phyloP scores from a whole-genome alignment of 2,329 filamentous ascomycete genomes.

The Nemania sp. region DNA sequence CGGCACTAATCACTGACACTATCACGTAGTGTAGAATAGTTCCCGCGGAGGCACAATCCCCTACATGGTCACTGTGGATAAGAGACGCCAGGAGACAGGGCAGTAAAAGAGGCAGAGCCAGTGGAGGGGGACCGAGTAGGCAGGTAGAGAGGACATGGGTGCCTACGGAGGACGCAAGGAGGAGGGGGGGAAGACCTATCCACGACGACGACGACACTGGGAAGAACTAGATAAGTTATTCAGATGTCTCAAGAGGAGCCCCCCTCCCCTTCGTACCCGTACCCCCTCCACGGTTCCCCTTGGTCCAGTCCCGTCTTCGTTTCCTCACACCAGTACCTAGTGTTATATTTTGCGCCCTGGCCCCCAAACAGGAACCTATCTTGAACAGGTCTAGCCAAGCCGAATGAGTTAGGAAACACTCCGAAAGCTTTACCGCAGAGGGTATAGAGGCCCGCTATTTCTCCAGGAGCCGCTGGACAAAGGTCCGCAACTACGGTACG shows the following conservation, averaged over 20 bases:
- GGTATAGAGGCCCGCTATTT: constrained; percentile 48
- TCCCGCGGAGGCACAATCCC: constrained; percentile 31
- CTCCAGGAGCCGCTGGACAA: constrained; percentile 53
- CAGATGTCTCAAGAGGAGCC: constrained; percentile 38
- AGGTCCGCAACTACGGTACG: constrained; percentile 44
- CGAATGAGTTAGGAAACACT: constrained; percentile 53
- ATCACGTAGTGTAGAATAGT: constrained; percentile 31
- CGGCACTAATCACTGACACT: constrained; percentile 31
- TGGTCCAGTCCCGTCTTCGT: background rate
- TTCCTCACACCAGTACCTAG: constrained; percentile 32
- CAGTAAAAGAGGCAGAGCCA: constrained; percentile 30
- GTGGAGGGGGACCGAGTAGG: constrained; percentile 41
- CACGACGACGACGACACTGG: background rate
- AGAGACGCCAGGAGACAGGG: constrained; percentile 37
- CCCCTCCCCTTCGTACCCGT: constrained; percentile 21
- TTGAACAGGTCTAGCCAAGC: constrained; percentile 28
- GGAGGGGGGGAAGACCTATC: constrained; percentile 3
- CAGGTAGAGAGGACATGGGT: constrained; percentile 40
- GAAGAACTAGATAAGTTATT: constrained; percentile 28
- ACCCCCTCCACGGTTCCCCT: constrained; percentile 35
- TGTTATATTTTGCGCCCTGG: constrained; percentile 37
- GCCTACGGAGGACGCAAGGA: constrained; percentile 42
- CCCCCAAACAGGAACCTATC: constrained; percentile 43
- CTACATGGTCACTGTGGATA: constrained; percentile 35
- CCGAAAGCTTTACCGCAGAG: constrained; percentile 45